Conservation (phyloP, 2,329 filamentous ascomycete species). For the Monilinia laxa region DNA sequence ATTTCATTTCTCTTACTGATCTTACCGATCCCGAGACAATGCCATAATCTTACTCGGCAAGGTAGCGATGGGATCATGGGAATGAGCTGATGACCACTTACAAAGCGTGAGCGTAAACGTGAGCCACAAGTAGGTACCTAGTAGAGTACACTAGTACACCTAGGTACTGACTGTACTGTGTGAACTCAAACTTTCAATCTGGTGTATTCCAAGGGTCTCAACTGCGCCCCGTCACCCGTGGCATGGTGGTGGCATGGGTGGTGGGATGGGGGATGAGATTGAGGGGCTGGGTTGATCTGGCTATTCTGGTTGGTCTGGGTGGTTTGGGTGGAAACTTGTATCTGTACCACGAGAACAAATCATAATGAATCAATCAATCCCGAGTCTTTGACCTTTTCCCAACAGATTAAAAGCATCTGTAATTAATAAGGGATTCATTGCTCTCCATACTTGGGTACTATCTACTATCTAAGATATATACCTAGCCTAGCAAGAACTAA, state of each 20-base stretch:
- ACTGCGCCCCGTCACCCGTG: neutral
- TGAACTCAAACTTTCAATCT: too few species aligned
- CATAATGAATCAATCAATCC: neutral
- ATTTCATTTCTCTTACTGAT: neutral
- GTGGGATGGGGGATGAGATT: neutral
- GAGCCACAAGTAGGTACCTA: too few species aligned
- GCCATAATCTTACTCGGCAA: neutral
- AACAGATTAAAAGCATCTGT: neutral
- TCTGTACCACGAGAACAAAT: slow-evolving; percentile 11
- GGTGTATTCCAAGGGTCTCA: neutral
- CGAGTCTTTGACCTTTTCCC: too few species aligned
- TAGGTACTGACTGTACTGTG: too few species aligned
- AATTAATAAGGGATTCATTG: neutral
- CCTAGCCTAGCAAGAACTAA: too few species aligned
- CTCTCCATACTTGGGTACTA: too few species aligned
- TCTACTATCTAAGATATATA: too few species aligned
- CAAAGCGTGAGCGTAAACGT: too few species aligned
- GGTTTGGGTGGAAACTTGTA: neutral
- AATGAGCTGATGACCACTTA: too few species aligned
- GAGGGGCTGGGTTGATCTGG: neutral
- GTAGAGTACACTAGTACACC: too few species aligned
- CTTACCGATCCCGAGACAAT: neutral
- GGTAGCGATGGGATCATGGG: too few species aligned
- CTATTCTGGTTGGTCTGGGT: neutral
- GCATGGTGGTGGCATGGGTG: too few species aligned